phyloP scores from a whole-genome alignment of 495 filamentous ascomycete genomes.

The Xylaria acuta region DNA sequence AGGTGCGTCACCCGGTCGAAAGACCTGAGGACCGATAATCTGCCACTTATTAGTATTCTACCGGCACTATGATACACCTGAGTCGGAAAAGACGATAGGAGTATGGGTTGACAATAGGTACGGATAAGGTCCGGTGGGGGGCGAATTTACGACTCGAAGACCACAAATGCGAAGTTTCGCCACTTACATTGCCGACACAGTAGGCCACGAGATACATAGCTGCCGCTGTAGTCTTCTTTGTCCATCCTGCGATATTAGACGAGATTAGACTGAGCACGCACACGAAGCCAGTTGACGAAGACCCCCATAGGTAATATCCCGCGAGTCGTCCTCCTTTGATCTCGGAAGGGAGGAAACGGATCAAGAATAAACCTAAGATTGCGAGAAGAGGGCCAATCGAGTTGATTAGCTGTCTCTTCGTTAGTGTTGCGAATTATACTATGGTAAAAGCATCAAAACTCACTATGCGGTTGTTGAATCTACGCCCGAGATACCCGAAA shows the following conservation, averaged over 20 bases:
- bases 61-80: neutral
- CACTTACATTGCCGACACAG: constrained; percentile 65
- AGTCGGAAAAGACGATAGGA: neutral
- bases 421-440: neutral
- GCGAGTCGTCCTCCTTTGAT: constrained; percentile 66
- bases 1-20: constrained; percentile 52
- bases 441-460: neutral
- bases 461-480: constrained; percentile 60
- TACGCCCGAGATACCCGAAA: constrained; percentile 67
- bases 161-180: constrained; percentile 34
- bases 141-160: neutral
- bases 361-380: constrained; percentile 68
- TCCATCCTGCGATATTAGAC: constrained; percentile 74
- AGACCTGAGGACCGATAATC: constrained; percentile 51
- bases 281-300: constrained; percentile 64
- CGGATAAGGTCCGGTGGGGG: no score
- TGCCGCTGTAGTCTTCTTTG: constrained; percentile 76
- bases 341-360: constrained; percentile 65
- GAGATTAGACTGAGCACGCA: constrained; percentile 64
- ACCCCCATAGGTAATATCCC: constrained; percentile 69
- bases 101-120: neutral
- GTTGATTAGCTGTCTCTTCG: constrained; percentile 15
- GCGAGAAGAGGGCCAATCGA: constrained; percentile 27
- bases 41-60: neutral
- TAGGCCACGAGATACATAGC: constrained; percentile 74